Evolutionary conservation across 495 filamentous ascomycete species (phyloP), one percentile per base, ranked within the genome.

Genomic region (Emericellopsis terricola): DNA sequence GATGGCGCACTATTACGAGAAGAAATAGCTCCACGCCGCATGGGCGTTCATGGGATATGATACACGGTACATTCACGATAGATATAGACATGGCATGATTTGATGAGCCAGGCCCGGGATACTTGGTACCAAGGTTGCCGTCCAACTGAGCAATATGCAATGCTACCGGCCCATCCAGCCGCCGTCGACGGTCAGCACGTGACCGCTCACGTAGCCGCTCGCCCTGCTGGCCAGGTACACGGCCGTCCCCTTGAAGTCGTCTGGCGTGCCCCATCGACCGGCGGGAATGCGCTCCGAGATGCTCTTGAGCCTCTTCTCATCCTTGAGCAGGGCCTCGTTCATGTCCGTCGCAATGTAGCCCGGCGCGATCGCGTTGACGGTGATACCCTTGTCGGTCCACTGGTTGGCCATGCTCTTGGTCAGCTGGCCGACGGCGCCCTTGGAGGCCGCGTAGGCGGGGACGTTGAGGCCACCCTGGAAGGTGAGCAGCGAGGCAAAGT

Each of bases 1-100:
- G 56, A 97, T 97, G 89, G 89, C 85, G 28, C 85, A 93, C 57
- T 93, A 94, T 52, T 85, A 87, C 55, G 78, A 75, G 36, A 64
- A 63, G 38, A 26, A 26, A 26, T 26, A 26, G n/a, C n/a, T n/a
- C n/a, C n/a, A n/a, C n/a, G n/a, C n/a, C n/a, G n/a, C n/a, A n/a
- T n/a, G n/a, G n/a, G n/a, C n/a, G n/a, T n/a, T n/a, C n/a, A n/a
- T n/a, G n/a, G n/a, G n/a, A n/a, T n/a, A n/a, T n/a, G n/a, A n/a
- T n/a, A n/a, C n/a, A n/a, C n/a, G n/a, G n/a, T n/a, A n/a, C n/a
- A n/a, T n/a, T n/a, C n/a, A n/a, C n/a, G n/a, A n/a, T n/a, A n/a
- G n/a, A n/a, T n/a, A n/a, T n/a, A n/a, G n/a, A n/a, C n/a, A n/a
- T n/a, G n/a, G n/a, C n/a, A n/a, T n/a, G n/a, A n/a, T n/a, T n/a